phyloP scores from a whole-genome alignment of 2,329 filamentous ascomycete genomes.

The Helminthosporium solani region DNA sequence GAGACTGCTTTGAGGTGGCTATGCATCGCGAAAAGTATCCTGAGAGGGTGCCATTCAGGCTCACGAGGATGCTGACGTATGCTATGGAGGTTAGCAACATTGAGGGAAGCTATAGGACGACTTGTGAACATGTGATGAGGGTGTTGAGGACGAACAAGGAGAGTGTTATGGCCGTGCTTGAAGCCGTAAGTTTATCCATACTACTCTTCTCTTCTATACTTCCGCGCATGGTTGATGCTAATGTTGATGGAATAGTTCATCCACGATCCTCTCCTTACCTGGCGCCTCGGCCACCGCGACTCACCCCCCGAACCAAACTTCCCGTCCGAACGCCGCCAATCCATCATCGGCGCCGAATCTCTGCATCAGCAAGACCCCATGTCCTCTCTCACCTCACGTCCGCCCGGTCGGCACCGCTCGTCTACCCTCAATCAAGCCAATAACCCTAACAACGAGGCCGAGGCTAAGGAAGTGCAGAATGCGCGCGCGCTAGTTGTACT shows the following conservation, averaged over 20 bases:
- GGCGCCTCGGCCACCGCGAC: constrained; percentile 73
- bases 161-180: constrained; percentile 94
- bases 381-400: constrained; percentile 32
- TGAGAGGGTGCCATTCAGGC: constrained; percentile 92
- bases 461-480: constrained; percentile 78
- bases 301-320: constrained; percentile 62
- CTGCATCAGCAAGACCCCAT: constrained; percentile 20
- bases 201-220: background rate
- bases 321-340: constrained; percentile 60
- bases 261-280: constrained; percentile 97
- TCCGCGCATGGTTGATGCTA: constrained; percentile 5
- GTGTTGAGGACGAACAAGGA: constrained; percentile 97
- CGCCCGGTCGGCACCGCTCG: constrained; percentile 34
- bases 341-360: constrained; percentile 53
- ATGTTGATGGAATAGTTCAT: constrained; percentile 68
- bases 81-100: constrained; percentile 99
- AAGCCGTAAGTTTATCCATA: constrained; percentile 71
- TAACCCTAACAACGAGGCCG: constrained; percentile 42
- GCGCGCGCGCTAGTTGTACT: constrained; percentile 89
- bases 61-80: constrained; percentile 98
- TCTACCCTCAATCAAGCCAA: constrained; percentile 21
- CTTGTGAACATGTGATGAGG: constrained; percentile 97
- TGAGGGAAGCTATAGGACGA: constrained; percentile 96
- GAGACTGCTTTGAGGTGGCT: constrained; percentile 98
- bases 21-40: constrained; percentile 99